A percentile compares a stretch with the other conserved stretches of the same genome.
Conservation (phyloP, 1,284 basidiomycete species). For the Ceratobasidium sp. region DNA sequence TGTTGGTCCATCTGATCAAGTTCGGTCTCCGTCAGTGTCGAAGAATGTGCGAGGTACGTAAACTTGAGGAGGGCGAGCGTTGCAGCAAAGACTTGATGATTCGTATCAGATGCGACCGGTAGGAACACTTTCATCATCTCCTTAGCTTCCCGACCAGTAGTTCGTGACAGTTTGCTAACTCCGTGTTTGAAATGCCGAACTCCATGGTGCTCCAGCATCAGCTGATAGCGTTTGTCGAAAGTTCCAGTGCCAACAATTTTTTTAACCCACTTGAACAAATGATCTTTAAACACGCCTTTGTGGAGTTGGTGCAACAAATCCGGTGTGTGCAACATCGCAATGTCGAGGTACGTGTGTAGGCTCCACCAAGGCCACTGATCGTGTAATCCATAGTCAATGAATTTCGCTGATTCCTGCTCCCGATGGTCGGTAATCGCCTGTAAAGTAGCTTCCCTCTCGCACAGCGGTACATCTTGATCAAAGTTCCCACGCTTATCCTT, state of each 20-base stretch:
- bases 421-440: background rate
- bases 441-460: background rate
- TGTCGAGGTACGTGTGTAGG: background rate
- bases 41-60: constrained; percentile 5
- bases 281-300: constrained; percentile 46
- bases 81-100: constrained; percentile 4
- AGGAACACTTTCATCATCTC: constrained; percentile 48
- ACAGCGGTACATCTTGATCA: no score
- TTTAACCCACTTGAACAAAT: constrained; percentile 45
- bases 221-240: constrained; percentile 31
- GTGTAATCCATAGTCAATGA: background rate
- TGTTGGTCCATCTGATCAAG: constrained; percentile 8
- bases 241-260: constrained; percentile 11
- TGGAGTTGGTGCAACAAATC: constrained; percentile 45
- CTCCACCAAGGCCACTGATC: background rate
- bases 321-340: constrained; percentile 44
- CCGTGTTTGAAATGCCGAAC: constrained; percentile 52
- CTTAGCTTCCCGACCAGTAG: constrained; percentile 51
- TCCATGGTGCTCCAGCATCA: constrained; percentile 15
- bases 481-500: background rate
- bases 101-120: constrained; percentile 40
- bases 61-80: constrained; percentile 33
- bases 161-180: constrained; percentile 50
- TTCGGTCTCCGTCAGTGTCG: background rate
- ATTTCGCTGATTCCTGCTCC: background rate